These are phyloP conservation scores for Albugo laibachii DNA, from an alignment of 352 stramenopile genomes.

Conservation along the genomic window DNA sequence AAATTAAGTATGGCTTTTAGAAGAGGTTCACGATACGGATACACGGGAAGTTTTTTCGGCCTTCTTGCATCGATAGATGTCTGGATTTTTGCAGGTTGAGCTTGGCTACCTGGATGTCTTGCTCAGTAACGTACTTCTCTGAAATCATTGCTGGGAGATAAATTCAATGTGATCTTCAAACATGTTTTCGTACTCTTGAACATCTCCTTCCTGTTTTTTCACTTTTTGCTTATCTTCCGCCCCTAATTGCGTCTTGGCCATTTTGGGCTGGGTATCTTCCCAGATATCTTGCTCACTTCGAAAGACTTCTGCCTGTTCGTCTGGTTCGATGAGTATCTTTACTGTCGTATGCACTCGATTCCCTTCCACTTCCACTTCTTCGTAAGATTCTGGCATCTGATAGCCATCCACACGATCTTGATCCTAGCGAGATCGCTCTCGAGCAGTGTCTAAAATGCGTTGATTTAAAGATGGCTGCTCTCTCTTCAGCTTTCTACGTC, in stretches of 20 bases:
- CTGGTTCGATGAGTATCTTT: conserved; percentile 85
- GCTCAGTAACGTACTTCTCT: conserved; percentile 61
- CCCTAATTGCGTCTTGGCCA: conserved; percentile 41
- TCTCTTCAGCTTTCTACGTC: conserved; percentile 59
- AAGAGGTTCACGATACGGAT: conserved; percentile 94
- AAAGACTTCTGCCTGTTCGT: conserved; percentile 81
- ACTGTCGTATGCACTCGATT: conserved; percentile 81
- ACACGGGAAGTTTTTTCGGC: conserved; percentile 95
- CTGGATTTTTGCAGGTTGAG: conserved; percentile 56
- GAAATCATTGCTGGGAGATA: conserved; percentile 85
- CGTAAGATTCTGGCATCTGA: conserved; percentile 90
- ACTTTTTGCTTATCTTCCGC: conserved; percentile 42
- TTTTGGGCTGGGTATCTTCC: conserved; percentile 92
- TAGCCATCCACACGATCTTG: conserved; percentile 72
- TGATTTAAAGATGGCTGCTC: conserved; percentile 70
- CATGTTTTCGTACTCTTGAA: conserved; percentile 17
- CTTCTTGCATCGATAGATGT: conserved; percentile 90
- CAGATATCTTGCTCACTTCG: conserved; percentile 97
- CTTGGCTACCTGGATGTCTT: conserved; percentile 46
- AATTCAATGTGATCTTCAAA: conserved; percentile 99
- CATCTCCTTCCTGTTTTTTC: conserved; percentile 1
- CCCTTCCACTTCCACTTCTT: conserved; percentile 81
- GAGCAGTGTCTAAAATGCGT: conserved; percentile 82
- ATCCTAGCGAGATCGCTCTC: conserved; percentile 18
- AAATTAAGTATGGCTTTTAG: conserved; percentile 92